Evolutionary conservation across 1,284 basidiomycete species (phyloP).

Genomic region (Leccinum subfulvum): DNA sequence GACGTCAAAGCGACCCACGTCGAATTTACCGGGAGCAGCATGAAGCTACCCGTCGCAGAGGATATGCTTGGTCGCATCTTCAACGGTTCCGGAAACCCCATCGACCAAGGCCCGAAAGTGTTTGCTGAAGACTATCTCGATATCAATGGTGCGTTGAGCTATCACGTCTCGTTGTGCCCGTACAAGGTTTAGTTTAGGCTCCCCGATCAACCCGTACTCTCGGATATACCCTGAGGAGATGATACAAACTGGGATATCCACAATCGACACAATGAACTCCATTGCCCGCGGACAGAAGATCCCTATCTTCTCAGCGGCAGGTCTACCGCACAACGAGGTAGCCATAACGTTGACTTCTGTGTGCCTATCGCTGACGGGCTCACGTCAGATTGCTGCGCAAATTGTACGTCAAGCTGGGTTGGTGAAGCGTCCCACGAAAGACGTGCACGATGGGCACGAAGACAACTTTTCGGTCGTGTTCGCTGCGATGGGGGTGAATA

Average conservation of each 20-base stretch:
- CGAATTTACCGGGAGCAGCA: constrained; percentile 96
- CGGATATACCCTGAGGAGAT: constrained; percentile 99
- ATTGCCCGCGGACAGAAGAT: constrained; percentile 99
- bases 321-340: constrained; percentile 98
- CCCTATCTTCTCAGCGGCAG: constrained; percentile 98
- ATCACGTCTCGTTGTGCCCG: constrained; percentile 5
- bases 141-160: constrained; percentile 82
- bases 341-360: constrained; percentile 27
- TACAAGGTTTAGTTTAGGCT: constrained; percentile 57
- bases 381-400: constrained; percentile 91
- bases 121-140: constrained; percentile 99
- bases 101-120: constrained; percentile 98
- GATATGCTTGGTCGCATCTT: constrained; percentile 99
- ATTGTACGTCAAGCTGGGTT: constrained; percentile 99
- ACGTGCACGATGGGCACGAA: constrained; percentile 98
- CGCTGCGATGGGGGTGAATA: constrained; percentile 99
- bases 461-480: constrained; percentile 99
- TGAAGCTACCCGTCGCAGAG: constrained; percentile 99
- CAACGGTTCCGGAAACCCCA: constrained; percentile 97
- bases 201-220: constrained; percentile 98
- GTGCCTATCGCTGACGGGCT: constrained; percentile 21
- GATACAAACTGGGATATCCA: constrained; percentile 99
- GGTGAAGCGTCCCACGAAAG: constrained; percentile 93
- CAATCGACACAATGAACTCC: constrained; percentile 98
- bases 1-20: constrained; percentile 98